Base-by-base conservation (phyloP, 805 yeast genomes). In the Metschnikowia bowlesiae region DNA sequence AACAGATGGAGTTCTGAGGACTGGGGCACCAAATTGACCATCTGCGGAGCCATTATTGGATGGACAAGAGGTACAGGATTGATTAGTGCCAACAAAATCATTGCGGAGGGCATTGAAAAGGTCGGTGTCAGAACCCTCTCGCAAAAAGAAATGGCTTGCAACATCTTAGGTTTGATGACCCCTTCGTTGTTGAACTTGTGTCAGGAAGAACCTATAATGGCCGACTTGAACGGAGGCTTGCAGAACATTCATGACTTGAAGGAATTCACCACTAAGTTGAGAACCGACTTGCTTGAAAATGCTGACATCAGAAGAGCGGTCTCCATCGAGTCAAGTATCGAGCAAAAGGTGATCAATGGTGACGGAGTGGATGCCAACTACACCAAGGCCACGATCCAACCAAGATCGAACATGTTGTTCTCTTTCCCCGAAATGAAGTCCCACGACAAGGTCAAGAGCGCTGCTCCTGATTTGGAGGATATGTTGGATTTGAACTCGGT, bases 61-160 rank as follows among this genome's bases (percentile, higher is more conserved):
- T 94, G 99, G 99, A 94, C 99, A 57, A 89, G 99, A 81, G 99
- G 99, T 73, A 94, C 99, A 53, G 99, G 99, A 66, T 84, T 94
- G 67, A 94, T 94, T 99, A 80, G 90, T 65, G 97, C 85, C 62
- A 94, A 94, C 81, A 94, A 94, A 76, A 86, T 89, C 68, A 89
- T 94, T 69, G 97, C 99, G 54, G 97, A 91, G 75, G 97, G 97
- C 60, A 88, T 94, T 65, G 99, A 94, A 76, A 82, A 83, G 67
- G 76, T 87, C 54, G 98, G 99, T 64, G 97, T 94, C 44, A 87
- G 98, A 75, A 94, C 99, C 40, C 94, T 92, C 83, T 88, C 97
- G 48, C 99, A 94, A 76, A 87, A 88, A 73, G 99, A 94, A 77
- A 94, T 94, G 99, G 97, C 99, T 42, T 94, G 94, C 84, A 94